Evolutionary conservation across 768 basidiomycete species (phyloP).

Genomic region (Calvatia gigantea): DNA sequence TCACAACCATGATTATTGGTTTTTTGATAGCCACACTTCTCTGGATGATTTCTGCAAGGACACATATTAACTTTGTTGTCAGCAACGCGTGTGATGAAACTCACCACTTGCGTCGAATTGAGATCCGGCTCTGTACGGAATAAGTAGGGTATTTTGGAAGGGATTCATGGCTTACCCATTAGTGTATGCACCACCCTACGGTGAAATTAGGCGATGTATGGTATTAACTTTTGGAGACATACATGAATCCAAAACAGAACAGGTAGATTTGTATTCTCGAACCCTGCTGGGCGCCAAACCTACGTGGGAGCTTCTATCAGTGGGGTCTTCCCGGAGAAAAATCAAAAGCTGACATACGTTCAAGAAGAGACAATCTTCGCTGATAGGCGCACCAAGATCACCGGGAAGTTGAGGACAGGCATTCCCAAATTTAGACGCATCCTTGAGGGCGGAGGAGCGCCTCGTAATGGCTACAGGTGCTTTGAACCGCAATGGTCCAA

Average conservation of each 20-base stretch:
- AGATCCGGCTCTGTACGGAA: constrained; percentile 36
- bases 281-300: constrained; percentile 33
- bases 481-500: constrained; percentile 54
- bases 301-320: constrained; percentile 11
- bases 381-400: constrained; percentile 37
- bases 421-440: constrained; percentile 49
- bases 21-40: constrained; percentile 42
- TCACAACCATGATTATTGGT: constrained; percentile 56
- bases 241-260: constrained; percentile 37
- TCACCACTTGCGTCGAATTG: constrained; percentile 46
- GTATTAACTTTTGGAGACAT: constrained; percentile 4
- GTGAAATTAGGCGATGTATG: background rate
- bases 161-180: constrained; percentile 25
- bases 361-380: constrained; percentile 54
- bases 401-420: constrained; percentile 50
- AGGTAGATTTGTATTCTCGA: constrained; percentile 26
- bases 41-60: constrained; percentile 40
- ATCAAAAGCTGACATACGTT: constrained; percentile 35
- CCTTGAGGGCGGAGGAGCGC: constrained; percentile 25
- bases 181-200: constrained; percentile 48
- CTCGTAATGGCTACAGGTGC: constrained; percentile 42
- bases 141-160: background rate
- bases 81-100: background rate
- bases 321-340: background rate
- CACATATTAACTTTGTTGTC: too few relatives aligned